Conservation (phyloP, 768 basidiomycete genomes). For the Phylloporus scabripes region DNA sequence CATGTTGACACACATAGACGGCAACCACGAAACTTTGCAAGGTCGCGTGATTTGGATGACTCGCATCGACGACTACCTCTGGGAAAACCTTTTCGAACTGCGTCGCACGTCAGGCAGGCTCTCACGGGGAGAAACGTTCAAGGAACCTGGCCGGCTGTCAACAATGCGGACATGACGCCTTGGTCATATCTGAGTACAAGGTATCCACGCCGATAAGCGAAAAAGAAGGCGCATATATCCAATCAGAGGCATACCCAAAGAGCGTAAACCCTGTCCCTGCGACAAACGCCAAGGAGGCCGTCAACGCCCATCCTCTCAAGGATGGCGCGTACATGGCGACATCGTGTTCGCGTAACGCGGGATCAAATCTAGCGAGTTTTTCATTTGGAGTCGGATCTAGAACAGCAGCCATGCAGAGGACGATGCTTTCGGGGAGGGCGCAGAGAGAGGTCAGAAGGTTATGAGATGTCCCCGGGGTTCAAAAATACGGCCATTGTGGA, state of each 20-base stretch:
- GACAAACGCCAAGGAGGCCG: constrained; percentile 48
- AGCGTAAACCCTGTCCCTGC: constrained; percentile 57
- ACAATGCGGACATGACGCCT: constrained; percentile 63
- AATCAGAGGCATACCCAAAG: constrained; percentile 43
- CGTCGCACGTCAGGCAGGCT: constrained; percentile 1
- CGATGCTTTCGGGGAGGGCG: neutral
- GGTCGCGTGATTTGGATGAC: constrained; percentile 42
- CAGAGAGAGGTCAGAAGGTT: constrained; percentile 2
- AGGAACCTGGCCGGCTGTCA: constrained; percentile 48
- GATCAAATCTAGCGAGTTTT: constrained; percentile 3
- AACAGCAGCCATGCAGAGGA: constrained; percentile 5
- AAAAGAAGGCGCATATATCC: neutral
- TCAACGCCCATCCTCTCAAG: constrained; percentile 37
- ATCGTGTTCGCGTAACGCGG: constrained; percentile 6
- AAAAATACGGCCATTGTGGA: no score
- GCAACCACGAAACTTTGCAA: constrained; percentile 57
- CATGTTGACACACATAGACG: constrained; percentile 40
- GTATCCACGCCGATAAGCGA: neutral
- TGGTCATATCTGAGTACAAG: constrained; percentile 50
- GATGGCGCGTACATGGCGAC: constrained; percentile 10
- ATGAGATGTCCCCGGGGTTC: constrained; percentile 2
- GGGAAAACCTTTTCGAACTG: constrained; percentile 58
- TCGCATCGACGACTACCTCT: constrained; percentile 40
- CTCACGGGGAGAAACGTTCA: neutral
- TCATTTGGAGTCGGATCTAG: no score